Conservation (phyloP, 2,329 filamentous ascomycete genomes). For the Aspergillus eucalypticola region DNA sequence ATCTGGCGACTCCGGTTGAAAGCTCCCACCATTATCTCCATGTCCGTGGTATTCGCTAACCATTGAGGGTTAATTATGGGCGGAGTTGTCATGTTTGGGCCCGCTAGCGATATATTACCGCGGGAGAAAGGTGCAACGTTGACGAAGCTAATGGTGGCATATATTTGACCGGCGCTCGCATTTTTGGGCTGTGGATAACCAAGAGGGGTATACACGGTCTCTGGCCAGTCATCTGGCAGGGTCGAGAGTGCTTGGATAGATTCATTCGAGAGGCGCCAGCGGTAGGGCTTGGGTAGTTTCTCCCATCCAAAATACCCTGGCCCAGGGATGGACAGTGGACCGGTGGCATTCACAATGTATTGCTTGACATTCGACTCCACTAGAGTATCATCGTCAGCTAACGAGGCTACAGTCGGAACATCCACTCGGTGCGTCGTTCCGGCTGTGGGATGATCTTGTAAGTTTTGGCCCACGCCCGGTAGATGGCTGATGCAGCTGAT, state of each 20-base stretch:
- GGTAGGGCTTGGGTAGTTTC: constrained; percentile 28
- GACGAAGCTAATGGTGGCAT: constrained; percentile 17
- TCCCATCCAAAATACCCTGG: constrained; percentile 31
- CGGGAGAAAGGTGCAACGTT: constrained; percentile 18
- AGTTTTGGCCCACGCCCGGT: constrained; percentile 40
- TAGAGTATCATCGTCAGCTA: constrained; percentile 24
- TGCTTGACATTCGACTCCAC: constrained; percentile 22
- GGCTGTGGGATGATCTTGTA: constrained; percentile 38
- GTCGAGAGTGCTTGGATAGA: constrained; percentile 15
- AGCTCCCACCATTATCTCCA: constrained; percentile 44
- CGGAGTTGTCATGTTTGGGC: constrained; percentile 18
- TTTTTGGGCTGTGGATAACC: constrained; percentile 12
- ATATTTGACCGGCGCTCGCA: constrained; percentile 25
- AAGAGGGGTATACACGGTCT: constrained; percentile 24
- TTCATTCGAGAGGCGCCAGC: constrained; percentile 20
- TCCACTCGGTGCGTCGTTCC: constrained; percentile 35
- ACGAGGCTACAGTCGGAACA: constrained; percentile 31
- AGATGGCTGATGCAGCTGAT: constrained; percentile 31
- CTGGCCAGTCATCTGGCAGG: constrained; percentile 37
- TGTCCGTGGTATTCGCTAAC: constrained; percentile 33
- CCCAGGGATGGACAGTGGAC: constrained; percentile 27
- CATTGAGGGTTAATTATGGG: constrained; percentile 20
- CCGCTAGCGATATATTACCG: constrained; percentile 17
- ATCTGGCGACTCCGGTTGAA: constrained; percentile 46
- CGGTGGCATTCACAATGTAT: constrained; percentile 27